These are phyloP conservation scores for Moelleriella libera DNA, from an alignment of 2,329 filamentous ascomycete species.

Conservation along the genomic window DNA sequence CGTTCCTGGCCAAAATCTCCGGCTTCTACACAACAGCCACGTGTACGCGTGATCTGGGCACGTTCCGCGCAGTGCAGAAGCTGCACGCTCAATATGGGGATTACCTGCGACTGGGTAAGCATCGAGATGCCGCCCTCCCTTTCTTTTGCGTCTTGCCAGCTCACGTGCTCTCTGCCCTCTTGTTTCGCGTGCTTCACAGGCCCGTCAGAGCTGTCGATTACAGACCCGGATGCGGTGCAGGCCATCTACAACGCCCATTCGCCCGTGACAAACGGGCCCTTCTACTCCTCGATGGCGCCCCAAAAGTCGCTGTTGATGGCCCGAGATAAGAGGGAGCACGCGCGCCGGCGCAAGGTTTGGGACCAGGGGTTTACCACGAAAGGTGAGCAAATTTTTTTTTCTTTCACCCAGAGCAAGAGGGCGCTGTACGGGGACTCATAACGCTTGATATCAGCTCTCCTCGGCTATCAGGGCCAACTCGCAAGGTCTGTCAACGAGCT, in stretches of 20 bases:
- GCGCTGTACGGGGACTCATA: neutral
- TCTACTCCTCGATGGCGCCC: neutral
- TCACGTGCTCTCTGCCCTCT: neutral
- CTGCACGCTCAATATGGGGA: conserved; percentile 2
- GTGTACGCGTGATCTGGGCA: neutral
- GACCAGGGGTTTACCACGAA: neutral
- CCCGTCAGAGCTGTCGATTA: neutral
- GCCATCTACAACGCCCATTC: neutral
- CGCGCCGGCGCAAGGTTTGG: conserved; percentile 1
- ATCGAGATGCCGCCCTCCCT: neutral
- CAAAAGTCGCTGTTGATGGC: neutral
- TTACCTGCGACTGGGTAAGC: conserved; percentile 2
- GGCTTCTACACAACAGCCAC: conserved; percentile 1
- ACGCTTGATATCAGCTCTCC: neutral
- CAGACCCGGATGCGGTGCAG: neutral
- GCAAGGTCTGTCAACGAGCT: neutral
- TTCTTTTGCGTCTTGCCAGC: neutral
- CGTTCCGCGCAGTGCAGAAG: neutral
- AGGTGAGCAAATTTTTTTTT: neutral
- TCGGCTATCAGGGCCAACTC: neutral
- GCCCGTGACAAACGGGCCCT: neutral
- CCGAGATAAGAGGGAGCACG: neutral
- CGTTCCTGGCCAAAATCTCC: conserved; percentile 1
- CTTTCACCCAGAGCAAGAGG: too few species aligned
- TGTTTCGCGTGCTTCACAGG: neutral